Evolutionary conservation across 108 stramenopile genomes (phyloP).

Genomic region (Fragilariopsis cylindrus): DNA sequence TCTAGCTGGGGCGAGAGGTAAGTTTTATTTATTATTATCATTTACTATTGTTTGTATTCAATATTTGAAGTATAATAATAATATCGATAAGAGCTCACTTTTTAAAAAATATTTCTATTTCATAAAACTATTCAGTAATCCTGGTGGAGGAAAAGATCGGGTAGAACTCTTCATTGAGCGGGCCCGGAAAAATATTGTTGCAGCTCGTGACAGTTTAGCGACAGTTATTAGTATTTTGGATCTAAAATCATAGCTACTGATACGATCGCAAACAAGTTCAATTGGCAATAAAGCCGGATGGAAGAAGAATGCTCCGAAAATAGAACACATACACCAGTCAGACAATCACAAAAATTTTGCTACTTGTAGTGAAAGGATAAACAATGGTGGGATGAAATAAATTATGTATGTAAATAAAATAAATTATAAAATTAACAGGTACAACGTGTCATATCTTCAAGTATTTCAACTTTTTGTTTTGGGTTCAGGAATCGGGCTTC

Average conservation of each 20-base stretch:
- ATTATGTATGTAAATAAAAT: background rate
- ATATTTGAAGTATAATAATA: background rate
- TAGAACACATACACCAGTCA: too few species aligned
- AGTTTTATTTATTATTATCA: slow-evolving; percentile 23
- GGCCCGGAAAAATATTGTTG: slow-evolving; percentile 73
- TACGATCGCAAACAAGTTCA: too few species aligned
- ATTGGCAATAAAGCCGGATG: too few species aligned
- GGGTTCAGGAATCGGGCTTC: background rate
- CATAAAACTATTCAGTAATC: background rate
- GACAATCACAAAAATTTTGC: too few species aligned
- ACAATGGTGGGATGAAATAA: background rate
- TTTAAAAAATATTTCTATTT: background rate
- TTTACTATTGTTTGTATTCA: background rate
- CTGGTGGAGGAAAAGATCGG: slow-evolving; percentile 76
- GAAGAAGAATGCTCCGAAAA: too few species aligned
- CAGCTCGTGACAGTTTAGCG: slow-evolving; percentile 51
- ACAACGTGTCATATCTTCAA: background rate
- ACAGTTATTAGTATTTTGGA: slow-evolving; percentile 65
- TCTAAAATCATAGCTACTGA: slow-evolving; percentile 5
- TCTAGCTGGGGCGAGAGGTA: slow-evolving; percentile 77
- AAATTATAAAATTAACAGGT: background rate
- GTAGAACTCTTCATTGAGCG: slow-evolving; percentile 82
- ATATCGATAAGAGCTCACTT: too few species aligned
- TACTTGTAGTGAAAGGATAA: background rate
- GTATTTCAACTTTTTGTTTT: background rate